A percentile compares a stretch with the other conserved stretches of the same genome.
These are phyloP conservation scores for Solanum arcanum DNA, from an alignment of 257 asterid genomes.

Conservation along the genomic window DNA sequence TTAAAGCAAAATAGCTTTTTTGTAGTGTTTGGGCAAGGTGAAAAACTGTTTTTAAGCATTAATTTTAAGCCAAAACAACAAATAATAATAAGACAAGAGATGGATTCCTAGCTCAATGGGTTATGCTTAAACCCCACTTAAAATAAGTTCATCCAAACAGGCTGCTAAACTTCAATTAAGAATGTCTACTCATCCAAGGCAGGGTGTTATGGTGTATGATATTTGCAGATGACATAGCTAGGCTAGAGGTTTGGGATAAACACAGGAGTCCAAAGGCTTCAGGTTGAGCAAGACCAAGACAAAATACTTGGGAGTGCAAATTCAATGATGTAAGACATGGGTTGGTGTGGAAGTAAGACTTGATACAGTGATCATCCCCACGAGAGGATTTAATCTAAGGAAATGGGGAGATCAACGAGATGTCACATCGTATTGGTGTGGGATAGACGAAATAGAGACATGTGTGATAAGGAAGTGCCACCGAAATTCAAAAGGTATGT, in stretches of 20 bases:
- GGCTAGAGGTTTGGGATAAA: not conserved
- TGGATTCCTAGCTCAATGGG: not conserved
- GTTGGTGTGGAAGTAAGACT: not conserved
- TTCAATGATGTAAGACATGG: not conserved
- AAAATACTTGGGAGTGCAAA: not conserved
- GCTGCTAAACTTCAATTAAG: not conserved
- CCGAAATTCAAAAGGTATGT: not conserved
- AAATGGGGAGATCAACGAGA: not conserved
- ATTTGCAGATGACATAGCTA: not conserved
- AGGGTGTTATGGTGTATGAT: not conserved
- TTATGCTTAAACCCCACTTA: not conserved
- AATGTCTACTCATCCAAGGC: not conserved
- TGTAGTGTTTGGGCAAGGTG: not conserved
- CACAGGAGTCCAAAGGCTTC: not conserved
- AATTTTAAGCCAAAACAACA: not conserved
- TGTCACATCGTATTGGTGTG: not conserved
- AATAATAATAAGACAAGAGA: not conserved
- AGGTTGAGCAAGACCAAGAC: not conserved
- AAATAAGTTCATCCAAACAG: not conserved
- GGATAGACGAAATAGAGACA: not conserved
- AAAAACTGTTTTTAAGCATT: not conserved
- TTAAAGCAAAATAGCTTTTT: no score
- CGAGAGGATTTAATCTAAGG: not conserved
- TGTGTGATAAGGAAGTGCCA: not conserved
- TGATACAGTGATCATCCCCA: not conserved